A percentile compares a stretch with the other conserved stretches of the same genome.
phyloP scores from a whole-genome alignment of 2,329 filamentous ascomycete species.

The Immersiporthe knoxdaviesiana region DNA sequence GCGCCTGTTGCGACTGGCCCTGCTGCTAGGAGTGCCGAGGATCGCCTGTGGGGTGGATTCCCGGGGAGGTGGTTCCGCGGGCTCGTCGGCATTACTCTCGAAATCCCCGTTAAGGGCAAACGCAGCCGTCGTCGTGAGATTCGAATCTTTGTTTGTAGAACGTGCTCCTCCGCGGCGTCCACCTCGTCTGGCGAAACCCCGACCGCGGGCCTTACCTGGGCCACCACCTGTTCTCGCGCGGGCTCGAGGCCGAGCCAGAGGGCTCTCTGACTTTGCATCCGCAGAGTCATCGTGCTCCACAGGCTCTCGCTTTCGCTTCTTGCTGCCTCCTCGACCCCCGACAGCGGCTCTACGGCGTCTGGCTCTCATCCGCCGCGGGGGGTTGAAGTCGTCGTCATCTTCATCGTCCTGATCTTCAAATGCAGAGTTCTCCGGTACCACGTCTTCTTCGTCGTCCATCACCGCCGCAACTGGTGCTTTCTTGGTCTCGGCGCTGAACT shows the following conservation, averaged over 20 bases:
- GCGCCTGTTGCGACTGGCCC: slow-evolving; percentile 23
- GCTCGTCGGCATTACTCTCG: slow-evolving; percentile 8
- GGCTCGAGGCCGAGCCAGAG: slow-evolving; percentile 16
- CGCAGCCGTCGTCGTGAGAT: slow-evolving; percentile 24
- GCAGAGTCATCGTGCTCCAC: slow-evolving; percentile 2
- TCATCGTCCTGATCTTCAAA: slow-evolving; percentile 33
- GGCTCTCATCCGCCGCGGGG: slow-evolving; percentile 15
- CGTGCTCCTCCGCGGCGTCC: slow-evolving; percentile 24
- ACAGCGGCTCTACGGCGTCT: slow-evolving; percentile 19
- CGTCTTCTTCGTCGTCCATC: slow-evolving; percentile 21
- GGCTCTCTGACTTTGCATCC: slow-evolving; percentile 20
- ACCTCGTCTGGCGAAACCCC: slow-evolving; percentile 17
- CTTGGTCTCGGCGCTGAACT: slow-evolving; percentile 27
- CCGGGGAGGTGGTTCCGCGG: not conserved
- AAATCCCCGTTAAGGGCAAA: slow-evolving; percentile 23
- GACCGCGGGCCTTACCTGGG: slow-evolving; percentile 16
- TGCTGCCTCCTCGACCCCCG: slow-evolving; percentile 23
- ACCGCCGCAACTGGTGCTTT: slow-evolving; percentile 18
- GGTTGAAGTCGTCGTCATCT: slow-evolving; percentile 29
- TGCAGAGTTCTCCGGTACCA: slow-evolving; percentile 3
- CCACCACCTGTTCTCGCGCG: slow-evolving; percentile 16
- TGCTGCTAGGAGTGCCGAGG: slow-evolving; percentile 29
- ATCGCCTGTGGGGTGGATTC: slow-evolving; percentile 20
- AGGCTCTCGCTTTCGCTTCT: slow-evolving; percentile 26
- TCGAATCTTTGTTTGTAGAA: slow-evolving; percentile 8